Conservation (phyloP, 768 basidiomycete genomes). For the Ramaria sp. region DNA sequence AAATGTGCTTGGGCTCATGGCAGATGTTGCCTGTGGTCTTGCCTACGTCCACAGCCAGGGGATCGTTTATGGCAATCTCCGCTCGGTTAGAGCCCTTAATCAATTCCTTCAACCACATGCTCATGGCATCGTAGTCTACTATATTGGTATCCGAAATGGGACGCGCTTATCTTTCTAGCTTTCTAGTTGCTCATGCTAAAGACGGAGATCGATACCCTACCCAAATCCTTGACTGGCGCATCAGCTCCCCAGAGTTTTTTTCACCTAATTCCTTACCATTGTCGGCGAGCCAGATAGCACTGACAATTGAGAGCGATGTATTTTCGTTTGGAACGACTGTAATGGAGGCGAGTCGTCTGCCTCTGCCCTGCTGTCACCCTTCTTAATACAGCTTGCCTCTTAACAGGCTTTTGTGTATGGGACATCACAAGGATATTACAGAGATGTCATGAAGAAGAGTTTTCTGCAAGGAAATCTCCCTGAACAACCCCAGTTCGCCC, state of each 20-base stretch:
- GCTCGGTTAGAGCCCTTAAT: background rate
- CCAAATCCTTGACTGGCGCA: background rate
- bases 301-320: slow-evolving; percentile 4
- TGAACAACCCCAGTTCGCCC: background rate
- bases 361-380: background rate
- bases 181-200: background rate
- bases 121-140: background rate
- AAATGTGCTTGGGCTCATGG: slow-evolving; percentile 39
- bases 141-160: background rate
- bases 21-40: background rate
- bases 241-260: background rate
- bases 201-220: background rate
- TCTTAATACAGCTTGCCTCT: background rate
- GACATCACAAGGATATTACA: background rate
- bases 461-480: background rate
- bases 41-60: background rate
- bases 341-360: background rate
- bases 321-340: slow-evolving; percentile 1
- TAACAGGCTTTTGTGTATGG: background rate
- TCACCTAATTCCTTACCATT: background rate
- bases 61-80: slow-evolving; percentile 2
- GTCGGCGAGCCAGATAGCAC: background rate
- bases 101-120: background rate
- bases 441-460: background rate
- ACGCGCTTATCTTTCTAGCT: slow-evolving; percentile 7